These are phyloP conservation scores for Pseudopithomyces chartarum DNA, from an alignment of 2,329 filamentous ascomycete species.

Conservation along the genomic window DNA sequence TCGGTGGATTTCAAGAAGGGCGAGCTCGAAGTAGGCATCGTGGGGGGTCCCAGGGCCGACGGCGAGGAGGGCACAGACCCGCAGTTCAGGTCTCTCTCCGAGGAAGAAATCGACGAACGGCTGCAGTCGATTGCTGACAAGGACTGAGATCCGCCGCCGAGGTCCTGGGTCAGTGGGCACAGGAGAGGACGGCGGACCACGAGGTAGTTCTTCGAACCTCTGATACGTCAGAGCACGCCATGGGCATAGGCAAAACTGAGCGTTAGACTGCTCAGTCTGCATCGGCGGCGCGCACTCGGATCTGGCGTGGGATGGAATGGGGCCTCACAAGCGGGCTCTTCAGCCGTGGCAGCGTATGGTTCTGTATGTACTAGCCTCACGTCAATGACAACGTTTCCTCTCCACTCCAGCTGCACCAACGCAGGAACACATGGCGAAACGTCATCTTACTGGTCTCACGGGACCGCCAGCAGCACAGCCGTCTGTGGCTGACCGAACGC, in stretches of 20 bases:
- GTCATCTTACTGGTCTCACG: constrained; percentile 42
- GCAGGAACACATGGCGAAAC: constrained; percentile 31
- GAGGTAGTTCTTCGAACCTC: constrained; percentile 33
- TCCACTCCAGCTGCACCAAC: constrained; percentile 37
- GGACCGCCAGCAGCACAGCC: constrained; percentile 41
- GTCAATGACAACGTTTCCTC: constrained; percentile 36
- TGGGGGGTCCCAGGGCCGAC: constrained; percentile 82
- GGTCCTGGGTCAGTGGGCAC: constrained; percentile 26
- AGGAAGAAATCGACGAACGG: constrained; percentile 98
- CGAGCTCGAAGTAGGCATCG: constrained; percentile 97
- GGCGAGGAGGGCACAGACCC: constrained; percentile 81
- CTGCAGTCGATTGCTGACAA: constrained; percentile 98
- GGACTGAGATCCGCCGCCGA: constrained; percentile 66
- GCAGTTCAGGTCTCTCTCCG: constrained; percentile 84
- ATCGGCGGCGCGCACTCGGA: constrained; percentile 35
- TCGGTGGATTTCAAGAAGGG: constrained; percentile 99
- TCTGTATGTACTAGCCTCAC: constrained; percentile 37
- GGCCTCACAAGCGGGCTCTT: constrained; percentile 20
- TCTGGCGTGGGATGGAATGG: constrained; percentile 23
- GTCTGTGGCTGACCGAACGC: constrained; percentile 39
- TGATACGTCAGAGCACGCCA: constrained; percentile 34
- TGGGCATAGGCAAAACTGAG: constrained; percentile 36
- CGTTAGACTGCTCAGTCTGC: constrained; percentile 33
- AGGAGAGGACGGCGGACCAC: constrained; percentile 28
- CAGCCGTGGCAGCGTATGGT: constrained; percentile 41